Evolutionary conservation across 2,329 filamentous ascomycete species (phyloP).

Genomic region (Chaetomium globosum): DNA sequence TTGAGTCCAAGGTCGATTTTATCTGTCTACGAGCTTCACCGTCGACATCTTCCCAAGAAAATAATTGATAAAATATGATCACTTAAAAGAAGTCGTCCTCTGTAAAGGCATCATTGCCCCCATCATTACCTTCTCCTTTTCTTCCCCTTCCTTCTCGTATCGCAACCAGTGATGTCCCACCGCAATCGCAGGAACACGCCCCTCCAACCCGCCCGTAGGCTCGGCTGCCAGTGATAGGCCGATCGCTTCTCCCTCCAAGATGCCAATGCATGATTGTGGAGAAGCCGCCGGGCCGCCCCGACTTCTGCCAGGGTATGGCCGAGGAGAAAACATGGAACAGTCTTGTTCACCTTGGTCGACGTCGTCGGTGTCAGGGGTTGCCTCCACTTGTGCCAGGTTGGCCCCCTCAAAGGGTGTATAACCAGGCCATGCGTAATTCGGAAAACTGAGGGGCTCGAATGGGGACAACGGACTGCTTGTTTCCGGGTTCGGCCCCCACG

Average conservation of each 20-base stretch:
- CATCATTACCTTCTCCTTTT: background rate
- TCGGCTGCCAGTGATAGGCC: background rate
- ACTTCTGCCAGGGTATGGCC: background rate
- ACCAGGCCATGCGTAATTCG: background rate
- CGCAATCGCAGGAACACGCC: background rate
- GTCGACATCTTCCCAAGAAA: background rate
- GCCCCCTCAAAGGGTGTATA: too few relatives aligned
- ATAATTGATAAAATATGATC: background rate
- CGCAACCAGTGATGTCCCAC: background rate
- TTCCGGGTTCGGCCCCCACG: background rate
- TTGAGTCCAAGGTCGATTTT: too few relatives aligned
- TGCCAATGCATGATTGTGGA: background rate
- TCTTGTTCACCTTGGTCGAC: background rate
- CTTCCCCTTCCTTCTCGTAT: background rate
- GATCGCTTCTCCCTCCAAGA: background rate
- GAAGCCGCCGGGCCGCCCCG: background rate
- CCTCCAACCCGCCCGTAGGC: background rate
- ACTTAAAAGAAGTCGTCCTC: background rate
- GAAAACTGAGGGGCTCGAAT: background rate
- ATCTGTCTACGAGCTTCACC: too few relatives aligned
- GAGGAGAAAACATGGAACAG: background rate
- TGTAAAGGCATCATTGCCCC: background rate
- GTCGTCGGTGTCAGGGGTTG: background rate
- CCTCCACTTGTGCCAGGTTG: background rate
- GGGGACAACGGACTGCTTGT: background rate